Conservation (phyloP, 2,329 filamentous ascomycete genomes). For the Myriosclerotinia scirpicola region DNA sequence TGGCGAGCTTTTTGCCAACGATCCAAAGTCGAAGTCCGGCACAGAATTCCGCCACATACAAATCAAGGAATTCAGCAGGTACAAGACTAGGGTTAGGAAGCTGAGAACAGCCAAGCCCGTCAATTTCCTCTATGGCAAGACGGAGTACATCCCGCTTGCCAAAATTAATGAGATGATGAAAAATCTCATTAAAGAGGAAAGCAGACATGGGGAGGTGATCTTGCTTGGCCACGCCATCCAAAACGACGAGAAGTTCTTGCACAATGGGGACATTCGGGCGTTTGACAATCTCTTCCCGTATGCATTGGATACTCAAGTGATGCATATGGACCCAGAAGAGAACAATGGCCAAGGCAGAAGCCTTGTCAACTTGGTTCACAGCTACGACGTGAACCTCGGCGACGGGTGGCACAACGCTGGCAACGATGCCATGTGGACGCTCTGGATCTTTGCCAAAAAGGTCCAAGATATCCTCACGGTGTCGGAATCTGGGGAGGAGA, state of each 20-base stretch:
- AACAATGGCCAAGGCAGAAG: not conserved
- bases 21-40: not conserved
- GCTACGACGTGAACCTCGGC: fast-evolving
- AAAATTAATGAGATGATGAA: not conserved
- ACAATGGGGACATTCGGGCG: not conserved
- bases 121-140: not conserved
- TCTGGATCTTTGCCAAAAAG: constrained; percentile 11
- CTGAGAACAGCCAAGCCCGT: not conserved
- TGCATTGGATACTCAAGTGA: not conserved
- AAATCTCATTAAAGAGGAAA: not conserved
- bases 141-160: not conserved
- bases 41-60: not conserved
- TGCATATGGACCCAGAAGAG: not conserved
- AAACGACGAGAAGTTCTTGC: not conserved
- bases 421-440: constrained; percentile 3
- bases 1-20: not conserved
- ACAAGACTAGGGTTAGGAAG: not conserved
- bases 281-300: not conserved
- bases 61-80: not conserved
- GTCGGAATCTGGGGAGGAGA: not conserved
- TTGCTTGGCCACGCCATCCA: constrained; percentile 15
- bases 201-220: not conserved
- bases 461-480: not conserved
- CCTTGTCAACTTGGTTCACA: not conserved
- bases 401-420: constrained; percentile 19